Evolutionary conservation across 1,139 yeast genomes (phyloP).

Genomic region (Scheffersomyces quercinus): DNA sequence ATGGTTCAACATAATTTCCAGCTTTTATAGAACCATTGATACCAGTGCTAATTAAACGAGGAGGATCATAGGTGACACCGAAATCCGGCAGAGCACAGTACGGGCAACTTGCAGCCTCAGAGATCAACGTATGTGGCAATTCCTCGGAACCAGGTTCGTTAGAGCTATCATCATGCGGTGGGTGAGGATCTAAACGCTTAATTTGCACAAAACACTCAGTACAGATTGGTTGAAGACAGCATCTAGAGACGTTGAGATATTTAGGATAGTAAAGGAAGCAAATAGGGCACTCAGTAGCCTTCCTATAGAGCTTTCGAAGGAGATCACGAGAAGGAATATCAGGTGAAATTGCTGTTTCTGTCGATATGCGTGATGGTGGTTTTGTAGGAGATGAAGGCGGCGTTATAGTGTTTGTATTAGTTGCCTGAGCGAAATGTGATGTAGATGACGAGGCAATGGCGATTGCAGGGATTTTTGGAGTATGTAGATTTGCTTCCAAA

Average conservation of each 20-base stretch:
- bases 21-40: conserved; percentile 38
- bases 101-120: conserved; percentile 91
- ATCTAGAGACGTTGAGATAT: conserved; percentile 76
- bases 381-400: neutral
- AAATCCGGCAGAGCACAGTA: conserved; percentile 88
- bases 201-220: conserved; percentile 97
- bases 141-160: conserved; percentile 28
- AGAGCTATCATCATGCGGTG: conserved; percentile 70
- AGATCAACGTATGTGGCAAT: conserved; percentile 64
- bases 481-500: neutral
- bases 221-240: conserved; percentile 93
- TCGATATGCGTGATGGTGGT: neutral
- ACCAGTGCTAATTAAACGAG: conserved; percentile 56
- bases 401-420: neutral
- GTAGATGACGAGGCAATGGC: neutral
- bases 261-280: conserved; percentile 87
- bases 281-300: conserved; percentile 86
- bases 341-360: conserved; percentile 5
- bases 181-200: conserved; percentile 91
- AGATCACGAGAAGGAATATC: conserved; percentile 33
- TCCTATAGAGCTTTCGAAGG: conserved; percentile 52
- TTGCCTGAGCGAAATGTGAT: neutral
- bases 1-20: conserved; percentile 6
- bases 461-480: neutral
- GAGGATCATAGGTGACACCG: conserved; percentile 78